Evolutionary conservation across 164 flowering plant genomes (phyloP).

Genomic region (Sedum album): DNA sequence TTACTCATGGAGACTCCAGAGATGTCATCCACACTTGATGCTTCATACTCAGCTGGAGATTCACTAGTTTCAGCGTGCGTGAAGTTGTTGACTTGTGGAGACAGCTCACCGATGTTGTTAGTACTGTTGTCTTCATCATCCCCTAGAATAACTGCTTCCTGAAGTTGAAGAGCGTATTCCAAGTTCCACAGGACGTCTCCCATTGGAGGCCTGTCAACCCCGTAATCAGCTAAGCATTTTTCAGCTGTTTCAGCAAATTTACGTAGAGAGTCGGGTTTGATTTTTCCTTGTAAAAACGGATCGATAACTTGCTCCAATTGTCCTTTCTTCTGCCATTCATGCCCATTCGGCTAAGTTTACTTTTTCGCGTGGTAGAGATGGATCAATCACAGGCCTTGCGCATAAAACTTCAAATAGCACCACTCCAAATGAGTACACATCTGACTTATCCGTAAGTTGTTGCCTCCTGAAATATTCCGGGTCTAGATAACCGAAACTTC

Average conservation of each 20-base stretch:
- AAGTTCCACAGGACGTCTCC: conserved; percentile 38
- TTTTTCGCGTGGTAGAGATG: conserved; percentile 11
- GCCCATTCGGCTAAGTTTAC: conserved; percentile 13
- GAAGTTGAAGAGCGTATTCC: conserved; percentile 29
- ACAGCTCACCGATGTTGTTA: conserved; percentile 24
- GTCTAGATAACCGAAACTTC: neutral
- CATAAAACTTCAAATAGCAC: conserved; percentile 12
- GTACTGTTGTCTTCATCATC: conserved; percentile 39
- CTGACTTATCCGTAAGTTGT: neutral
- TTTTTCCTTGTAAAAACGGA: conserved; percentile 9
- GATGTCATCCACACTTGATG: conserved; percentile 31
- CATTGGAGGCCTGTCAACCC: conserved; percentile 18
- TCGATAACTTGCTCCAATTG: conserved; percentile 11
- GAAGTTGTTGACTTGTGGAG: conserved; percentile 23
- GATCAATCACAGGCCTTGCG: conserved; percentile 12
- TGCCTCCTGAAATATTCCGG: neutral
- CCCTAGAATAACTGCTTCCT: conserved; percentile 22
- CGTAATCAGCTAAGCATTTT: conserved; percentile 13
- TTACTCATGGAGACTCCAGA: conserved; percentile 58
- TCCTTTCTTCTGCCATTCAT: conserved; percentile 14
- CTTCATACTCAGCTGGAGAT: conserved; percentile 3
- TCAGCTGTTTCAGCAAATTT: conserved; percentile 12
- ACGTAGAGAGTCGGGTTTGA: conserved; percentile 9
- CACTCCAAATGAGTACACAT: conserved; percentile 11
- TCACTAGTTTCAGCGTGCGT: neutral